Base-by-base conservation (phyloP, 495 filamentous ascomycete genomes). In the Penicillium roqueforti region DNA sequence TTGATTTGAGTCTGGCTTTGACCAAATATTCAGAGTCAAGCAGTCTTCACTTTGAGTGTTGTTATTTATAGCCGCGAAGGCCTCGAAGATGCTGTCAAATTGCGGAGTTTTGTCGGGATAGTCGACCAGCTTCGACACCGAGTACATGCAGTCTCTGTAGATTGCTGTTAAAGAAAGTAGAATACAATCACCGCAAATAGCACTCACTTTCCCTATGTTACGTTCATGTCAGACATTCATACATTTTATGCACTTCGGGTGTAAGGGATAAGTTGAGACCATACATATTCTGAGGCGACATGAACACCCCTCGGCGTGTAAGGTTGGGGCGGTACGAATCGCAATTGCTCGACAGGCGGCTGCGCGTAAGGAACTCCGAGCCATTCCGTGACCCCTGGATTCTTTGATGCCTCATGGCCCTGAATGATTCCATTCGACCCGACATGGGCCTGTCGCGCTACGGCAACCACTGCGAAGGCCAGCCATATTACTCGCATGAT, bases 361-460 rank as follows among this genome's bases (percentile, higher is more conserved):
- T 70, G 46, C 3, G 74, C 78, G 56, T 70, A 80, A 0, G 68
- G 74, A 49, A 82, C 74, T 9, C 78, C 79, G 19, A 81, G 62
- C 56, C 72, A 82, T 60, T 81, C 77, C 8, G 63, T 57, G 11
- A 80, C 76, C 19, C 62, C 59, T 14, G 65, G 57, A 2, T 57
- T 59, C 32, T 69, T 65, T 16, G 57, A 46, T 1, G 74, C 72
- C 13, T 65, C 43, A 55, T 82, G 79, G 7, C 80, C 80, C 8
- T 59, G 58, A 32, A 82, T 68, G 2, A 60, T 26, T 16, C 76
- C 78, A 55, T 66, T 79, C 37, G 55, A 56, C 41, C 19, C 37
- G 26, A 31, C n/a, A 18, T 28, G 47, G 13, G 20, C 49, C 16
- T 51, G 23, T 42, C 22, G 49, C 13, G 49, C 49, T 13, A 11